These are phyloP conservation scores for Plasmodium inui DNA, from an alignment of 169 alveolate species.

Conservation along the genomic window DNA sequence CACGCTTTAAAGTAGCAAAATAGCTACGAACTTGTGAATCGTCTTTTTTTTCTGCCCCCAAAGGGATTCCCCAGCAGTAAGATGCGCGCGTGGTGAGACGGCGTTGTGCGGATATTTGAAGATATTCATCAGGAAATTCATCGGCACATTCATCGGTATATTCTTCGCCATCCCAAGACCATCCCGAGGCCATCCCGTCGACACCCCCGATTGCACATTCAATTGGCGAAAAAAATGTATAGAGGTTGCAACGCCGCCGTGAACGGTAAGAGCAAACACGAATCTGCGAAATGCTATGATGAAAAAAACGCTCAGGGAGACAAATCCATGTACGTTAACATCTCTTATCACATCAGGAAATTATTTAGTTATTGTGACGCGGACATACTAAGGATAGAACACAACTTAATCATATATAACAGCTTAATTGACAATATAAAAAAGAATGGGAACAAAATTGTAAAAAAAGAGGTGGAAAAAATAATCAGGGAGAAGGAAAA, in stretches of 20 bases:
- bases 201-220: neutral
- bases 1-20: neutral
- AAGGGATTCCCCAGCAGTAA: neutral
- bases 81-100: neutral
- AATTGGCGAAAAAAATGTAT: neutral
- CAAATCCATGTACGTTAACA: constrained; percentile 7
- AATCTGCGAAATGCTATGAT: constrained; percentile 15
- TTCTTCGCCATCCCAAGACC: neutral
- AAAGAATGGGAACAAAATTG: constrained; percentile 66
- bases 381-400: constrained; percentile 58
- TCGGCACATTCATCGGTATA: neutral
- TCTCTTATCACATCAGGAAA: constrained; percentile 64
- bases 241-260: neutral
- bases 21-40: neutral
- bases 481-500: constrained; percentile 62
- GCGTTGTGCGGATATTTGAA: neutral
- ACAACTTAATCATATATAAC: constrained; percentile 66
- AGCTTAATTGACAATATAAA: constrained; percentile 70
- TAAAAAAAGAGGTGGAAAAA: constrained; percentile 72
- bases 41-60: neutral
- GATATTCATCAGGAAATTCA: neutral
- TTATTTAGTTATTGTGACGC: constrained; percentile 75
- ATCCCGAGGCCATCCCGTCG: too few relatives aligned
- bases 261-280: constrained; percentile 22
- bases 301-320: constrained; percentile 42